Conservation (phyloP, 1,284 basidiomycete genomes). For the Cryptococcus sp. region DNA sequence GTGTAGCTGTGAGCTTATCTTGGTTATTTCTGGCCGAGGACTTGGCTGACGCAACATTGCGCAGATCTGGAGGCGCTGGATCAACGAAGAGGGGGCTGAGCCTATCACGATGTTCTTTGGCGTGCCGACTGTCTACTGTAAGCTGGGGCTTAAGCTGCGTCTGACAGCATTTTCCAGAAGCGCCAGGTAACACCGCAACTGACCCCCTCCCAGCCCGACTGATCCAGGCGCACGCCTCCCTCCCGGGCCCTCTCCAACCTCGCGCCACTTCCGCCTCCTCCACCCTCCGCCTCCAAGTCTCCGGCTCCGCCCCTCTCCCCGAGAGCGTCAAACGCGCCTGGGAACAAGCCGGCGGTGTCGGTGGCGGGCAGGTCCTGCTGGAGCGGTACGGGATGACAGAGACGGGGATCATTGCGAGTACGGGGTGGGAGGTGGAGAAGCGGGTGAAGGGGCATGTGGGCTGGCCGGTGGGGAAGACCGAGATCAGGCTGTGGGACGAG, state of each 20-base stretch:
- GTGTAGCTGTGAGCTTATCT: constrained; percentile 24
- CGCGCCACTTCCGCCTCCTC: constrained; percentile 32
- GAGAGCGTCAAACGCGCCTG: constrained; percentile 39
- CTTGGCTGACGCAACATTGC: not conserved
- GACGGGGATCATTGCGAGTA: constrained; percentile 44
- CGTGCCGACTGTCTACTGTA: constrained; percentile 37
- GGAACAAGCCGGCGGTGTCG: constrained; percentile 31
- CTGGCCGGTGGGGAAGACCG: constrained; percentile 32
- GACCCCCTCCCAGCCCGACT: constrained; percentile 20
- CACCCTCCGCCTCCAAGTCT: constrained; percentile 40
- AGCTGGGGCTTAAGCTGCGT: constrained; percentile 1
- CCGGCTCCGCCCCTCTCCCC: constrained; percentile 44
- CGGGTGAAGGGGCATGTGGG: constrained; percentile 45
- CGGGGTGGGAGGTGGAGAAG: constrained; percentile 37
- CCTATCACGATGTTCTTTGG: constrained; percentile 39
- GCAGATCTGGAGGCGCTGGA: constrained; percentile 35
- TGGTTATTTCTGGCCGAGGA: not conserved
- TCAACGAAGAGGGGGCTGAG: constrained; percentile 22
- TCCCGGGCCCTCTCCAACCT: constrained; percentile 20
- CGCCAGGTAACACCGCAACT: not conserved
- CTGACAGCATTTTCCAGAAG: not conserved
- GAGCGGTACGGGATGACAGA: constrained; percentile 50
- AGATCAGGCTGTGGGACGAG: constrained; percentile 39
- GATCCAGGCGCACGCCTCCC: constrained; percentile 22
- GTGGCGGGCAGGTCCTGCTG: constrained; percentile 41